Percentiles rank a stretch among this genome's conserved stretches.
These are phyloP conservation scores for Talaromyces funiculosus DNA, from an alignment of 2,329 filamentous ascomycete genomes.

Conservation along the genomic window DNA sequence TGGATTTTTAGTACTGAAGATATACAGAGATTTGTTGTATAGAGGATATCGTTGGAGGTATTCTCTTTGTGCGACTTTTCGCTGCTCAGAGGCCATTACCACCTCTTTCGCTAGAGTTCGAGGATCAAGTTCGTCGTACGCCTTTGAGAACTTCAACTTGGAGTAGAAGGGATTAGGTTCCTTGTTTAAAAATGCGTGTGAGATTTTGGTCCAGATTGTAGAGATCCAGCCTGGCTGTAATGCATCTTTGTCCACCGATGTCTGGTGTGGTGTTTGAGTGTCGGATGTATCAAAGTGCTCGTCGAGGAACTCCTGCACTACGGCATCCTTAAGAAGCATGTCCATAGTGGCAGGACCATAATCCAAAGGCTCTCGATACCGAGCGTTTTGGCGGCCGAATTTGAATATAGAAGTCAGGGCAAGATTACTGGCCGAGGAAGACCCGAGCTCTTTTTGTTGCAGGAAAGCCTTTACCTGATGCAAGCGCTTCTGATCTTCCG, in stretches of 20 bases:
- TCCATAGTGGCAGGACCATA: conserved; percentile 89
- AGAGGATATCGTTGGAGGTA: conserved; percentile 80
- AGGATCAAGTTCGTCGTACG: conserved; percentile 75
- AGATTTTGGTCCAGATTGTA: conserved; percentile 55
- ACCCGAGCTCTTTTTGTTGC: conserved; percentile 79
- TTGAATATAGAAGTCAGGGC: conserved; percentile 55
- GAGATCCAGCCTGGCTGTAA: conserved; percentile 56
- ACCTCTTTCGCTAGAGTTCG: conserved; percentile 86
- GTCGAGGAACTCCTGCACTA: conserved; percentile 90
- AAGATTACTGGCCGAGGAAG: conserved; percentile 63
- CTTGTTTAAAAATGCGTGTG: conserved; percentile 52
- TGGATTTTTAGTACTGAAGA: conserved; percentile 73
- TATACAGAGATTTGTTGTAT: conserved; percentile 87
- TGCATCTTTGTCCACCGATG: not conserved
- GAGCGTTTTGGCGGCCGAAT: conserved; percentile 56
- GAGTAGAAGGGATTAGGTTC: conserved; percentile 97
- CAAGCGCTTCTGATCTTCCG: conserved; percentile 93
- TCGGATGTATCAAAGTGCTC: conserved; percentile 45
- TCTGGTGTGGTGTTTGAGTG: not conserved
- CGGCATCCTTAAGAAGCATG: conserved; percentile 93
- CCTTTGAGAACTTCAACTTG: conserved; percentile 63
- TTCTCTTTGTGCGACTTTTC: conserved; percentile 83
- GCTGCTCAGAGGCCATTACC: conserved; percentile 72
- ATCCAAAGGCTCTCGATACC: conserved; percentile 73
- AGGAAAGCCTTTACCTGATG: conserved; percentile 95